These are phyloP conservation scores for Lentinula lateritia DNA, from an alignment of 768 basidiomycete genomes.

Conservation along the genomic window DNA sequence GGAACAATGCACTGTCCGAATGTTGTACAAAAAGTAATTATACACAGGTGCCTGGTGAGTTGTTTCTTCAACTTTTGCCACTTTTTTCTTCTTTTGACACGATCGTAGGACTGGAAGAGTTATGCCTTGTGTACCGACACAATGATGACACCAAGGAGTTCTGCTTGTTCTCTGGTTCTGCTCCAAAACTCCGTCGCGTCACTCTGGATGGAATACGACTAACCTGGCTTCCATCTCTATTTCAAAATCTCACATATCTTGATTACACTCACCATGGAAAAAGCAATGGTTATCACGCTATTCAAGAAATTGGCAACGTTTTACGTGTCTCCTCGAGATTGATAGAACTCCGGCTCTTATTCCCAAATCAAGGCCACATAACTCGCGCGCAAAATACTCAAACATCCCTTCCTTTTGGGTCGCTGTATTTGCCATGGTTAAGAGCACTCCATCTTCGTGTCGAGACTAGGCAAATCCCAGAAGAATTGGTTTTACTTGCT, in stretches of 20 bases:
- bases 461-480: slow-evolving; percentile 52
- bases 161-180: slow-evolving; percentile 52
- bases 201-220: slow-evolving; percentile 63
- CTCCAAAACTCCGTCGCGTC: slow-evolving; percentile 50
- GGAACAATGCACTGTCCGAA: slow-evolving; percentile 58
- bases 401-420: slow-evolving; percentile 19
- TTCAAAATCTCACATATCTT: slow-evolving; percentile 53
- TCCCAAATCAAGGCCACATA: slow-evolving; percentile 33
- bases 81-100: neutral
- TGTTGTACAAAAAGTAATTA: slow-evolving; percentile 34
- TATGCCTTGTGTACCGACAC: slow-evolving; percentile 51
- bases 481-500: slow-evolving; percentile 49
- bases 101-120: slow-evolving; percentile 35
- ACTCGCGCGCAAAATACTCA: slow-evolving; percentile 11
- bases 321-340: slow-evolving; percentile 49
- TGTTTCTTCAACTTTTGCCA: neutral
- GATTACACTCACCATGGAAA: slow-evolving; percentile 74
- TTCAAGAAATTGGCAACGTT: slow-evolving; percentile 53
- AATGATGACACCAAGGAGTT: slow-evolving; percentile 73
- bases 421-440: slow-evolving; percentile 41
- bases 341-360: slow-evolving; percentile 49
- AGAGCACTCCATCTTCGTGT: slow-evolving; percentile 42
- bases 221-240: slow-evolving; percentile 58
- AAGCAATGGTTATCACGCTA: slow-evolving; percentile 48
- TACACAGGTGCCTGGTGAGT: slow-evolving; percentile 26